Evolutionary conservation across 1,139 yeast species (phyloP).

Genomic region (Candida sojae): DNA sequence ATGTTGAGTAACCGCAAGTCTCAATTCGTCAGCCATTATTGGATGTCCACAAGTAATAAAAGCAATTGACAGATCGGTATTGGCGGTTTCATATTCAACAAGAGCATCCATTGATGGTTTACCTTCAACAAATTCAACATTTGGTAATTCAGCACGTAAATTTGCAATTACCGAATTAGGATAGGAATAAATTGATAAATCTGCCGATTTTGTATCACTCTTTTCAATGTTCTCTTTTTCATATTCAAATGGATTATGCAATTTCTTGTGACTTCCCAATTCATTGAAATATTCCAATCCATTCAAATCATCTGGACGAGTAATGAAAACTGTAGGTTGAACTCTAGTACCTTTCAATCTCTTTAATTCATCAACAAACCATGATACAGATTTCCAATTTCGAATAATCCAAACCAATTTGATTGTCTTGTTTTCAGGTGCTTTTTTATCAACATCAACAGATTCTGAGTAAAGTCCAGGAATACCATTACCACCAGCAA

Average conservation of each 20-base stretch:
- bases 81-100: conserved; percentile 22
- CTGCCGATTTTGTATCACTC: conserved; percentile 18
- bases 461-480: conserved; percentile 45
- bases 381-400: conserved; percentile 41
- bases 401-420: conserved; percentile 38
- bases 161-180: conserved; percentile 5
- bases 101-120: conserved; percentile 29
- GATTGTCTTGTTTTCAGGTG: conserved; percentile 20
- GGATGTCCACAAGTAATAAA: conserved; percentile 43
- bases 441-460: conserved; percentile 32
- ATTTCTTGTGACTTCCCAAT: background rate
- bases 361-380: conserved; percentile 34
- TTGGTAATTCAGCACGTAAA: conserved; percentile 16
- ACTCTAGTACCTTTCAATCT: conserved; percentile 24
- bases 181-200: conserved; percentile 6
- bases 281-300: conserved; percentile 5
- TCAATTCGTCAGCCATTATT: conserved; percentile 33
- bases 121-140: conserved; percentile 27
- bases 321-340: conserved; percentile 30
- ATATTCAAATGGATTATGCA: background rate
- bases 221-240: conserved; percentile 5
- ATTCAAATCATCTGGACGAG: conserved; percentile 22
- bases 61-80: conserved; percentile 29
- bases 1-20: conserved; percentile 24
- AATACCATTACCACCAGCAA: conserved; percentile 43